Base-by-base conservation (phyloP, 2,329 filamentous ascomycete genomes). In the Microdochium trichocladiopsis region DNA sequence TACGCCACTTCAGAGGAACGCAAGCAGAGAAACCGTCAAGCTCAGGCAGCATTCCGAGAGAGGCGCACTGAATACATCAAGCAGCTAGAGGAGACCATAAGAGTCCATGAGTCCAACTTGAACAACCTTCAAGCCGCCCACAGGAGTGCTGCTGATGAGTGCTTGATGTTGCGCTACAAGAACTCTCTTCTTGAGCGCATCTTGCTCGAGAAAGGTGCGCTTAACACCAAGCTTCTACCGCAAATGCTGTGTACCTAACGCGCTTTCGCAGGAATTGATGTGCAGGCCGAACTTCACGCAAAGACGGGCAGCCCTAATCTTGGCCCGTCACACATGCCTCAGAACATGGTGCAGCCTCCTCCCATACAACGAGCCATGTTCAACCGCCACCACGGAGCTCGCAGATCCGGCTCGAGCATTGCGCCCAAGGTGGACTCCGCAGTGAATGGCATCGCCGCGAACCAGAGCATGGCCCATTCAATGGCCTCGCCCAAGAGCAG, bases 61-160 rank as follows among this genome's bases (percentile, higher is more conserved):
- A 87, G 94, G 59, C 86, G 94, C 54, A 97, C 93, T 52, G 94
- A 99, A 76, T 99, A 99, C 71, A 99, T 99, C 75, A 97, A 97
- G 75, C 94, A 99, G 71, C 82, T 99, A 24, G 94, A 99, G 73
- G 90, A 93, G 62, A 95, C 92, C 52, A 97, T 99, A 71, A 93
- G 94, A 65, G 89, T 94, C 61, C 93, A 97, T 77, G 94, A 99
- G 72, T 90, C 95, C 63, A 93, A 90, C 62, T 78, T 97, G 52
- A 89, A 95, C 62, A 95, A 85, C 64, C 79, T 99, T 55, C 94
- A 97, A 72, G 88, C 93, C 64, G 95, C 91, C 59, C 94, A 97
- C 67, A 89, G 94, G 62, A 92, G 84, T 64, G 94, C 94, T 53
- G 91, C 93, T 53, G 94, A 97, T 69, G 94, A 97, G 72, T 97